Evolutionary conservation across 208 protist genomes (phyloP).

Genomic region (Crithidia brevicula): DNA sequence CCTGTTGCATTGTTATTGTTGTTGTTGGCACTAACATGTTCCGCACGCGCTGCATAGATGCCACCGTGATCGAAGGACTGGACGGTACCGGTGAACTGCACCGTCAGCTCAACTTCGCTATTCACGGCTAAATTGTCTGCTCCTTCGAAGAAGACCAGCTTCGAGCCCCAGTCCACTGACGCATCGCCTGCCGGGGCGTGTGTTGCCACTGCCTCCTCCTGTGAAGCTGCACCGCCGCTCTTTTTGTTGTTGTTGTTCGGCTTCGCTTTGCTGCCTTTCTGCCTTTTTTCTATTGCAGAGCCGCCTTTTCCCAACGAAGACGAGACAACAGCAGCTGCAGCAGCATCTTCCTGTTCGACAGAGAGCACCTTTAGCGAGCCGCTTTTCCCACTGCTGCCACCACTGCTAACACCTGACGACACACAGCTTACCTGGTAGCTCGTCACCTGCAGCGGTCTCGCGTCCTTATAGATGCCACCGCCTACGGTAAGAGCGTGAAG

Average conservation of each 20-base stretch:
- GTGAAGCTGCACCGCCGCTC: neutral
- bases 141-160: conserved; percentile 60
- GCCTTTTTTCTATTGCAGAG: neutral
- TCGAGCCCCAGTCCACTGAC: conserved; percentile 40
- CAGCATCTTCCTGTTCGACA: conserved; percentile 42
- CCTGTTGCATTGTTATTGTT: neutral
- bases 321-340: neutral
- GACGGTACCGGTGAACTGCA: conserved; percentile 57
- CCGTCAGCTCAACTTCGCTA: conserved; percentile 51
- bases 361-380: conserved; percentile 43
- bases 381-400: neutral
- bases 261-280: neutral
- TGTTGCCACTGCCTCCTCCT: neutral
- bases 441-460: conserved; percentile 38
- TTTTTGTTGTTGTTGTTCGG: conserved; percentile 1
- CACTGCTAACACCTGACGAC: neutral
- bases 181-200: neutral
- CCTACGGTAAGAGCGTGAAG: conserved; percentile 54
- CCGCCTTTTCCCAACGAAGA: neutral
- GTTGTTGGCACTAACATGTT: too few relatives aligned
- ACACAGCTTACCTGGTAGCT: conserved; percentile 44
- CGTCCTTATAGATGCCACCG: conserved; percentile 25
- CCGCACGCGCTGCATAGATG: conserved; percentile 49
- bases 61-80: conserved; percentile 58
- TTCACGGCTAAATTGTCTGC: conserved; percentile 30